Percentiles rank a stretch among this genome's conserved stretches.
phyloP scores from a whole-genome alignment of 2,329 filamentous ascomycete species.

The Monosporascus sp. region DNA sequence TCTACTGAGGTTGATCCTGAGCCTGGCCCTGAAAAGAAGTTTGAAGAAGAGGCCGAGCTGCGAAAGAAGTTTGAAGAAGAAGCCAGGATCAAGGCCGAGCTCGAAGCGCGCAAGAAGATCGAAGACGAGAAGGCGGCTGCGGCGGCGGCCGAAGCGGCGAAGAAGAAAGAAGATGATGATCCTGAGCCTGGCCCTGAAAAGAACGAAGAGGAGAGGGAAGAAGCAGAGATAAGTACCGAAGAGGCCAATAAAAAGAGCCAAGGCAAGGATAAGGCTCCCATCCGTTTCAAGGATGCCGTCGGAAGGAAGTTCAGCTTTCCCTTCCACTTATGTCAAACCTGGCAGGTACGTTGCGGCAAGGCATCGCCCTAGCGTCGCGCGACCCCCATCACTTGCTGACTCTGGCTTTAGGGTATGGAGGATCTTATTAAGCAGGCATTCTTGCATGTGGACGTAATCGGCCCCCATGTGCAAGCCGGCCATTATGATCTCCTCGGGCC shows the following conservation, averaged over 20 bases:
- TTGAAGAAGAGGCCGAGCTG: constrained; percentile 21
- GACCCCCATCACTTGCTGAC: constrained; percentile 17
- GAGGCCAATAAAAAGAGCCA: too few species aligned
- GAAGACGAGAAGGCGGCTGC: constrained; percentile 34
- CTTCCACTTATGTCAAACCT: constrained; percentile 77
- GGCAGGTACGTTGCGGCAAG: constrained; percentile 56
- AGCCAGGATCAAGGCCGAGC: constrained; percentile 34
- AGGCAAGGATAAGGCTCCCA: constrained; percentile 63
- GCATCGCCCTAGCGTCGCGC: neutral
- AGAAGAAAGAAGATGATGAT: constrained; percentile 54
- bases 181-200: too few species aligned
- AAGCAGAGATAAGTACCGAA: too few species aligned
- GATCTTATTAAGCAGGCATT: constrained; percentile 82
- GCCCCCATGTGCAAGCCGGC: constrained; percentile 69
- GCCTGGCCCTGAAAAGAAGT: too few species aligned
- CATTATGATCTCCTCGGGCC: constrained; percentile 78
- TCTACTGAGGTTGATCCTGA: too few species aligned
- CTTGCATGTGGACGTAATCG: constrained; percentile 69
- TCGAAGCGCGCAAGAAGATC: constrained; percentile 33
- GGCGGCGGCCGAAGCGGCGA: constrained; percentile 45
- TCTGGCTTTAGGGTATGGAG: constrained; percentile 66
- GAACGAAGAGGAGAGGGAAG: too few species aligned
- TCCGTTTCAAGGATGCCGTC: constrained; percentile 88
- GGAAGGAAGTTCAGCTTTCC: constrained; percentile 91
- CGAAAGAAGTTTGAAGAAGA: constrained; percentile 23